Conservation (phyloP, 2,329 filamentous ascomycete genomes). For the Aspergillus calidoustus region DNA sequence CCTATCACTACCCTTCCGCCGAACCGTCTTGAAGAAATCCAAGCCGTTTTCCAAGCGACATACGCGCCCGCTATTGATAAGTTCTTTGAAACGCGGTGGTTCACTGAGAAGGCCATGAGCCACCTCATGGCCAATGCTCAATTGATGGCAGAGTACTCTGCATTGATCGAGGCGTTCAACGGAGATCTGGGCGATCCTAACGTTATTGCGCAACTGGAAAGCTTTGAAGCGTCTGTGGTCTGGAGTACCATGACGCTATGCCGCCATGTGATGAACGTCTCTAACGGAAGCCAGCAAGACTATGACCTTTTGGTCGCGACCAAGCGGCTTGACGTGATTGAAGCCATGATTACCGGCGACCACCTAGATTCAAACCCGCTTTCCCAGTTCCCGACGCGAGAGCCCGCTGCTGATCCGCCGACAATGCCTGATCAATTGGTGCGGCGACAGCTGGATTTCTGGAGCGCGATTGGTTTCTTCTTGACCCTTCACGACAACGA, state of each 20-base stretch:
- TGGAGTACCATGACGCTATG: constrained; percentile 64
- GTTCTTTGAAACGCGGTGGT: constrained; percentile 86
- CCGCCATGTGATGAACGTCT: constrained; percentile 46
- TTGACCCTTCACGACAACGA: constrained; percentile 68
- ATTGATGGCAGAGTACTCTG: constrained; percentile 69
- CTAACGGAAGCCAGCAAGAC: constrained; percentile 48
- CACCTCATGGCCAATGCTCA: constrained; percentile 59
- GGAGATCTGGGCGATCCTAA: constrained; percentile 44
- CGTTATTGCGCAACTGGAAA: constrained; percentile 48
- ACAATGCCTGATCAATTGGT: constrained; percentile 57
- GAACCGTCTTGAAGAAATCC: constrained; percentile 66
- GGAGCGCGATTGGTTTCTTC: constrained; percentile 77
- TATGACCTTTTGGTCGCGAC: constrained; percentile 68
- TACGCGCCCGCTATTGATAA: constrained; percentile 75
- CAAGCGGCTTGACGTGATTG: constrained; percentile 74
- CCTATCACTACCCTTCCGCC: constrained; percentile 52
- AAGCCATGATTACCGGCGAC: constrained; percentile 75
- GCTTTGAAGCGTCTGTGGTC: constrained; percentile 63
- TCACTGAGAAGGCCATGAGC: constrained; percentile 60
- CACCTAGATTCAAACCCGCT: constrained; percentile 60
- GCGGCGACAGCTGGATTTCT: constrained; percentile 75
- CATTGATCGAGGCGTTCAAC: constrained; percentile 61
- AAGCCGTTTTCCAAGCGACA: constrained; percentile 72
- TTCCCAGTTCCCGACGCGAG: constrained; percentile 48
- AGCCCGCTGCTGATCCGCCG: constrained; percentile 41